Percentiles rank a stretch among this genome's conserved stretches.
These are phyloP conservation scores for Nemania diffusa DNA, from an alignment of 2,329 filamentous ascomycete species.

Conservation along the genomic window DNA sequence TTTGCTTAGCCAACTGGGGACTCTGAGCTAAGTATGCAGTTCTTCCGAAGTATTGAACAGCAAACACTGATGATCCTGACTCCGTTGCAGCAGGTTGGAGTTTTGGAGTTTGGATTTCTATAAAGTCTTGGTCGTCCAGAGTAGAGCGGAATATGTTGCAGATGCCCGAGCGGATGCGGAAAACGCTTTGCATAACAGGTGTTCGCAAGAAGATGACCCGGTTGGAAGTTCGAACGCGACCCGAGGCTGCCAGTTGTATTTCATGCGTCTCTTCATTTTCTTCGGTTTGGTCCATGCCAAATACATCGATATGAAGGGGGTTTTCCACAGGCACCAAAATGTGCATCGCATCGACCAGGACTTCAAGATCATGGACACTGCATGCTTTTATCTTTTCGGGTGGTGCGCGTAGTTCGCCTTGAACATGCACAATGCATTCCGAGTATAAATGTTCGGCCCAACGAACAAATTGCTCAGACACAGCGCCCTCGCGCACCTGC, in stretches of 20 bases:
- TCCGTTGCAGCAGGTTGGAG: constrained; percentile 90
- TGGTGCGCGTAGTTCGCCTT: constrained; percentile 77
- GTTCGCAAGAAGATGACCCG: constrained; percentile 87
- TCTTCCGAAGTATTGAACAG: constrained; percentile 89
- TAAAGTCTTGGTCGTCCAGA: constrained; percentile 80
- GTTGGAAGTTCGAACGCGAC: constrained; percentile 77
- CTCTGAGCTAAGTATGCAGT: constrained; percentile 90
- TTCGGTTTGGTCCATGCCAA: constrained; percentile 55
- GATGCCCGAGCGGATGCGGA: constrained; percentile 85
- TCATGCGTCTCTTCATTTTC: constrained; percentile 50
- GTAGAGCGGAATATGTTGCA: constrained; percentile 81
- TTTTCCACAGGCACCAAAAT: constrained; percentile 61
- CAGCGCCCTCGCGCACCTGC: constrained; percentile 61
- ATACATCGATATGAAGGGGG: constrained; percentile 62
- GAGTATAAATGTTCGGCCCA: constrained; percentile 86
- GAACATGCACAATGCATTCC: constrained; percentile 82
- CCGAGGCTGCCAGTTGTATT: constrained; percentile 70
- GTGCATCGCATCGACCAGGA: constrained; percentile 70
- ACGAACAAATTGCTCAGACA: constrained; percentile 80
- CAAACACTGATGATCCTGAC: constrained; percentile 90
- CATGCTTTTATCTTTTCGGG: constrained; percentile 80
- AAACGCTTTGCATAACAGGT: constrained; percentile 86
- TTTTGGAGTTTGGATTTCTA: constrained; percentile 95
- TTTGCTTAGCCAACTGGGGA: constrained; percentile 91
- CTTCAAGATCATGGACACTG: constrained; percentile 78